A percentile compares a stretch with the other conserved stretches of the same genome.
These are phyloP conservation scores for Hypomontagnella monticulosa DNA, from an alignment of 495 filamentous ascomycete species.

Conservation along the genomic window DNA sequence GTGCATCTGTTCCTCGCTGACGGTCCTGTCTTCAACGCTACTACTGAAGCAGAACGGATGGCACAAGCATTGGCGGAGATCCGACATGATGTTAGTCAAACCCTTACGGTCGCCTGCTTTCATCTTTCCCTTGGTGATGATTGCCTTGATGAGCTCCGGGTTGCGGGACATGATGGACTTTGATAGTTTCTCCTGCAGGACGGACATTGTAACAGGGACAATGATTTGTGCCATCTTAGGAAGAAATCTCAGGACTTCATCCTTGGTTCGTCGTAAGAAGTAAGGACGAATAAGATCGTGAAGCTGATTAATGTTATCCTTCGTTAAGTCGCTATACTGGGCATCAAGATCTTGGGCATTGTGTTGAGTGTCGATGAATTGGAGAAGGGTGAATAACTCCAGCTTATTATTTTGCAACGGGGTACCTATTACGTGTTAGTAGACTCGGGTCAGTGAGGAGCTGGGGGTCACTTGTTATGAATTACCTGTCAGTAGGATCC, in stretches of 20 bases:
- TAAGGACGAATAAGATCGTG: slow-evolving; percentile 88
- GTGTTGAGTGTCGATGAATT: slow-evolving; percentile 79
- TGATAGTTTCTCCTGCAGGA: slow-evolving; percentile 92
- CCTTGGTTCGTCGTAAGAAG: slow-evolving; percentile 79
- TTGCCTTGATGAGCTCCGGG: slow-evolving; percentile 84
- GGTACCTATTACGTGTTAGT: slow-evolving; percentile 60
- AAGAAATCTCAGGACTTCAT: slow-evolving; percentile 85
- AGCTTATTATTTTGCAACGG: slow-evolving; percentile 95
- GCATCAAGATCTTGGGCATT: slow-evolving; percentile 77
- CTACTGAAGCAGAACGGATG: slow-evolving; percentile 94
- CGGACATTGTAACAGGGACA: slow-evolving; percentile 89
- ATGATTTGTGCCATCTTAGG: slow-evolving; percentile 95
- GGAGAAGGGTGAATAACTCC: slow-evolving; percentile 93
- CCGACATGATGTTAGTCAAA: slow-evolving; percentile 93
- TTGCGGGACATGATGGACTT: slow-evolving; percentile 93
- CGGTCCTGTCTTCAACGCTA: slow-evolving; percentile 82
- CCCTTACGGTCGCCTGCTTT: slow-evolving; percentile 76
- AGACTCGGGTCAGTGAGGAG: slow-evolving; percentile 7
- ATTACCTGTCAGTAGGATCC: slow-evolving; percentile 78
- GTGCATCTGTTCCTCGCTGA: slow-evolving; percentile 63
- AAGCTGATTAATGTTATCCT: slow-evolving; percentile 80
- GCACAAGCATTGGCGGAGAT: slow-evolving; percentile 92
- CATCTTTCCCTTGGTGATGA: slow-evolving; percentile 73
- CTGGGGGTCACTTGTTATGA: slow-evolving; percentile 28
- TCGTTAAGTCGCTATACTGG: slow-evolving; percentile 76